Evolutionary conservation across 148 eudicot species (phyloP).

Genomic region (Spergularia bocconei): DNA sequence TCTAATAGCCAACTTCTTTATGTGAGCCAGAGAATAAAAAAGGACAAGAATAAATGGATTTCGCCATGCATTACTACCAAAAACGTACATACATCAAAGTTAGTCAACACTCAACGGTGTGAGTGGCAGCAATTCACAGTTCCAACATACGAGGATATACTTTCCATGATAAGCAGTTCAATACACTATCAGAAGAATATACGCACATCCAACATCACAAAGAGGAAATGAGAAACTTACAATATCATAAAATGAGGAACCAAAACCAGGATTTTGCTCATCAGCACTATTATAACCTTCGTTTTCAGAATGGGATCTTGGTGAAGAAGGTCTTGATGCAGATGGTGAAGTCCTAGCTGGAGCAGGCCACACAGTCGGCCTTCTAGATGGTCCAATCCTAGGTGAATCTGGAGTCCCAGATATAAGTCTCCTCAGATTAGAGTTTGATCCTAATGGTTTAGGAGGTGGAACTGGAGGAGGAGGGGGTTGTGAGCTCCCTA

Average conservation of each 20-base stretch:
- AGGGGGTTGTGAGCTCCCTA: constrained; percentile 66
- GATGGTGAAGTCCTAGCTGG: constrained; percentile 72
- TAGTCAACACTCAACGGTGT: not conserved
- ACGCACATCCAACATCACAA: not conserved
- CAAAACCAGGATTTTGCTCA: constrained; percentile 75
- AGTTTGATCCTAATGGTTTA: constrained; percentile 51
- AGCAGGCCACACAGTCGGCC: constrained; percentile 63
- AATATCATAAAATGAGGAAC: constrained; percentile 63
- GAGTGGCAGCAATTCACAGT: not conserved
- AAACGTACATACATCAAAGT: not conserved
- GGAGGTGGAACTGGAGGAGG: constrained; percentile 96
- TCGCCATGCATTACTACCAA: not conserved
- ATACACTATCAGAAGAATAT: not conserved
- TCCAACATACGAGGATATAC: not conserved
- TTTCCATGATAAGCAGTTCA: not conserved
- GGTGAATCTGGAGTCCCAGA: constrained; percentile 51
- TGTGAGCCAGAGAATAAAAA: not conserved
- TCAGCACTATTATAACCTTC: constrained; percentile 99
- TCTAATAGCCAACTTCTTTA: not conserved
- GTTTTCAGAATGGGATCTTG: constrained; percentile 74
- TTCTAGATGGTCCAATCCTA: constrained; percentile 73
- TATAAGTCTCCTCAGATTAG: constrained; percentile 41
- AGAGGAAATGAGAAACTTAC: constrained; percentile 45
- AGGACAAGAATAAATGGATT: not conserved
- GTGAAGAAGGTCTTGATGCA: constrained; percentile 89